phyloP scores from a whole-genome alignment of 306 rosid species.

The Mucuna pruriens region DNA sequence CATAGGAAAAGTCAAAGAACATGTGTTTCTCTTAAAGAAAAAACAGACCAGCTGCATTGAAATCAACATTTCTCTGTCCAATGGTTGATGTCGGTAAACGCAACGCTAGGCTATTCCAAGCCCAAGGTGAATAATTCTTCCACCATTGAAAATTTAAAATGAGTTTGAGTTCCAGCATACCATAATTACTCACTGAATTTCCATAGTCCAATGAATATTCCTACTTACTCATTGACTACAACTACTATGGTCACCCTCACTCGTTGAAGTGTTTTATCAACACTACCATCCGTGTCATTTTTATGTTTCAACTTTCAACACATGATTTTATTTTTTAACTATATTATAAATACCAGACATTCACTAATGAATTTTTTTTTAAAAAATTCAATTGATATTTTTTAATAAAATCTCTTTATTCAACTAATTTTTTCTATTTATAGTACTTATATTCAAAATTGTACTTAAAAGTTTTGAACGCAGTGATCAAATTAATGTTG shows the following conservation, averaged over 20 bases:
- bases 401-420: too few species aligned
- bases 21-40: not conserved
- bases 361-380: too few species aligned
- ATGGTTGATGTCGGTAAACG: not conserved
- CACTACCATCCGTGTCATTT: not conserved
- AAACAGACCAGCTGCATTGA: not conserved
- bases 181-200: not conserved
- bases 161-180: too few species aligned
- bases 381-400: too few species aligned
- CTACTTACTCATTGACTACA: not conserved
- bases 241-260: not conserved
- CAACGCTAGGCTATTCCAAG: too few species aligned
- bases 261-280: too few species aligned
- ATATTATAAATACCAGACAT: too few species aligned
- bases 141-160: not conserved
- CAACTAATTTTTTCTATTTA: too few species aligned
- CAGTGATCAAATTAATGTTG: too few species aligned
- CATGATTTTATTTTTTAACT: too few species aligned
- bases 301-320: not conserved
- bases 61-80: not conserved
- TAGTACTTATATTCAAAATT: too few species aligned
- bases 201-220: not conserved
- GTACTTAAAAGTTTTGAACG: too few species aligned
- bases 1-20: not conserved
- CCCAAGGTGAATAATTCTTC: not conserved